A percentile compares a stretch with the other conserved stretches of the same genome.
These are phyloP conservation scores for Dactylonectria macrodidyma DNA, from an alignment of 2,329 filamentous ascomycete genomes.

Conservation along the genomic window DNA sequence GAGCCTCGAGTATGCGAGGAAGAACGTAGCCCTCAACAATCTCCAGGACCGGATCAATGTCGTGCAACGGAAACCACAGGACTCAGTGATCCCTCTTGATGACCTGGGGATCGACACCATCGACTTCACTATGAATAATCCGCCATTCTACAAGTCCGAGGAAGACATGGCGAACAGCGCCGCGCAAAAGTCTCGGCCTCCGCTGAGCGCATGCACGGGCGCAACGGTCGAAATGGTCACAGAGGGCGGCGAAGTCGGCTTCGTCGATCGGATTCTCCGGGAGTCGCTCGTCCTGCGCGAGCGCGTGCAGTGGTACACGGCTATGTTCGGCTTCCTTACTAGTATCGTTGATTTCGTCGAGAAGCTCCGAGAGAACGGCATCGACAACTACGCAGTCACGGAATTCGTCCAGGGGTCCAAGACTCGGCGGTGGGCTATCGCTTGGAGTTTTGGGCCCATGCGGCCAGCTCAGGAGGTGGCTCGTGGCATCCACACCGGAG, in stretches of 20 bases:
- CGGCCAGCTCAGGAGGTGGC: constrained; percentile 70
- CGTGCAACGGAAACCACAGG: constrained; percentile 65
- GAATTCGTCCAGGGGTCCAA: constrained; percentile 83
- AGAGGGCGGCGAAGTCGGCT: constrained; percentile 81
- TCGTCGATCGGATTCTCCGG: constrained; percentile 78
- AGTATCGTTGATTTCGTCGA: constrained; percentile 77
- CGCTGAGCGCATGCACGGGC: constrained; percentile 83
- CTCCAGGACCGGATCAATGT: constrained; percentile 77
- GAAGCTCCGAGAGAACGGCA: constrained; percentile 66
- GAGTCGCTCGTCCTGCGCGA: constrained; percentile 75
- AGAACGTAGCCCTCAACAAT: constrained; percentile 78
- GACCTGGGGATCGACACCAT: constrained; percentile 66
- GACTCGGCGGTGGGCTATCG: constrained; percentile 89
- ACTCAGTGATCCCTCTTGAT: constrained; percentile 75
- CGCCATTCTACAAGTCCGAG: constrained; percentile 89
- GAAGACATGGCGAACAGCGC: constrained; percentile 78
- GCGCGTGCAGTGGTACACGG: constrained; percentile 87
- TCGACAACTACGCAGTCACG: constrained; percentile 87
- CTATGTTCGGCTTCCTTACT: constrained; percentile 87
- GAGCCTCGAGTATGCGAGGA: constrained; percentile 75
- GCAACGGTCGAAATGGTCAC: constrained; percentile 89
- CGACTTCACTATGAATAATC: constrained; percentile 94
- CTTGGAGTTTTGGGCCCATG: constrained; percentile 83
- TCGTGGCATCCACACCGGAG: constrained; percentile 58
- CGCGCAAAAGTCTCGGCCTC: constrained; percentile 74